Conservation (phyloP, 148 eudicot genomes). For the Heliamphora exappendiculata region DNA sequence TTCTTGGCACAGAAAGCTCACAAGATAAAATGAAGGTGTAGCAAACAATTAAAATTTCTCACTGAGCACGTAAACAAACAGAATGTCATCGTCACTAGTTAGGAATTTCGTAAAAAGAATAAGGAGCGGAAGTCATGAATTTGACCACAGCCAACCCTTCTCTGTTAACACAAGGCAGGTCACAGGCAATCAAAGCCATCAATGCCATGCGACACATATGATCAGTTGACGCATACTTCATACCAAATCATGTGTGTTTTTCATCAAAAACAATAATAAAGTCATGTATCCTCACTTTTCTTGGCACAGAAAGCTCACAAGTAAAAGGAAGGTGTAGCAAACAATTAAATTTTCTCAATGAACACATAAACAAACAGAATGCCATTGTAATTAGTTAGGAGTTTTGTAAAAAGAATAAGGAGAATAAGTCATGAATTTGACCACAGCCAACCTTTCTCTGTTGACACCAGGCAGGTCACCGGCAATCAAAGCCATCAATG, state of each 20-base stretch:
- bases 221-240: no score
- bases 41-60: background rate
- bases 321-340: background rate
- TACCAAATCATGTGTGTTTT: background rate
- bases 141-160: constrained; percentile 51
- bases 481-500: constrained; percentile 87
- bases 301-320: background rate
- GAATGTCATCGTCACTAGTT: background rate
- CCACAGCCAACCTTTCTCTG: constrained; percentile 65
- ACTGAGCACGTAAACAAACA: background rate
- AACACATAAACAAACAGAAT: background rate
- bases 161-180: constrained; percentile 71
- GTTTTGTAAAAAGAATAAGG: background rate
- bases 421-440: constrained; percentile 4
- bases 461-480: constrained; percentile 72
- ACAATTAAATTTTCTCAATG: background rate
- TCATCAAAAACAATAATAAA: background rate
- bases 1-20: background rate
- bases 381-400: background rate
- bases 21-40: background rate
- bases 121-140: background rate
- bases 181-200: constrained; percentile 88
- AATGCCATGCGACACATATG: constrained; percentile 96
- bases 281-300: background rate
- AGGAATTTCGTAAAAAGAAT: background rate